These are phyloP conservation scores for Acanthamoeba healyi DNA, from an alignment of 208 protist species.

Conservation along the genomic window DNA sequence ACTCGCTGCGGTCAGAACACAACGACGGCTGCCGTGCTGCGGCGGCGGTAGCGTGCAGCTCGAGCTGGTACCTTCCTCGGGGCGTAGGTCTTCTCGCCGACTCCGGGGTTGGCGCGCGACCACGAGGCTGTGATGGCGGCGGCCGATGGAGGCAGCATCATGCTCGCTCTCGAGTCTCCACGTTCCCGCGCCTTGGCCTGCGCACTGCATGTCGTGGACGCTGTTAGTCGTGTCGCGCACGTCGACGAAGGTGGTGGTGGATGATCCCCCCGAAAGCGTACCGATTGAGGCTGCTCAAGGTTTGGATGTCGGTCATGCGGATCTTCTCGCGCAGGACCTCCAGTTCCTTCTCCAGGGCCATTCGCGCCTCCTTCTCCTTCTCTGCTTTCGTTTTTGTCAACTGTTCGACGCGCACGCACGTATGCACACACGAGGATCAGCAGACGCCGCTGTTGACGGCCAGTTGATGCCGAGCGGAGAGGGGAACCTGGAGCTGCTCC, in stretches of 20 bases:
- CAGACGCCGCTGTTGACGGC: too few relatives aligned
- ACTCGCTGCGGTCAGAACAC: too few relatives aligned
- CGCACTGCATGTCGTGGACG: too few relatives aligned
- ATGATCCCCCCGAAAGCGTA: too few relatives aligned
- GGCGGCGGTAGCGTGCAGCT: neutral
- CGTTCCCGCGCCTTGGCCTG: slow-evolving; percentile 5
- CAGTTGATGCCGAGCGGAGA: too few relatives aligned
- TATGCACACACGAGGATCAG: neutral
- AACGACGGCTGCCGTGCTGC: neutral
- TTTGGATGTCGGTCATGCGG: slow-evolving; percentile 47
- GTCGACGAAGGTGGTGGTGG: neutral
- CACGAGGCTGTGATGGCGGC: neutral
- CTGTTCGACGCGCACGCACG: neutral
- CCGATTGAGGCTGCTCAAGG: slow-evolving; percentile 29
- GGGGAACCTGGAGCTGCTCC: slow-evolving; percentile 24
- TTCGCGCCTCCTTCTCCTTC: neutral
- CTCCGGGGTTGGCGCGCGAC: neutral
- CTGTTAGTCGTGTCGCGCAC: too few relatives aligned
- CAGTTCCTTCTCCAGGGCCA: slow-evolving; percentile 36
- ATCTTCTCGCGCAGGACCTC: slow-evolving; percentile 60
- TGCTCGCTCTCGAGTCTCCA: neutral
- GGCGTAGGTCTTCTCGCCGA: neutral
- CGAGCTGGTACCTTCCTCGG: neutral
- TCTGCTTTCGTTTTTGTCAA: slow-evolving; percentile 8
- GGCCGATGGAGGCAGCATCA: neutral